Evolutionary conservation across 139 green algal species (phyloP), one percentile per base, ranked within the genome.

Genomic region (Chlamydomonas sphaeroides): DNA sequence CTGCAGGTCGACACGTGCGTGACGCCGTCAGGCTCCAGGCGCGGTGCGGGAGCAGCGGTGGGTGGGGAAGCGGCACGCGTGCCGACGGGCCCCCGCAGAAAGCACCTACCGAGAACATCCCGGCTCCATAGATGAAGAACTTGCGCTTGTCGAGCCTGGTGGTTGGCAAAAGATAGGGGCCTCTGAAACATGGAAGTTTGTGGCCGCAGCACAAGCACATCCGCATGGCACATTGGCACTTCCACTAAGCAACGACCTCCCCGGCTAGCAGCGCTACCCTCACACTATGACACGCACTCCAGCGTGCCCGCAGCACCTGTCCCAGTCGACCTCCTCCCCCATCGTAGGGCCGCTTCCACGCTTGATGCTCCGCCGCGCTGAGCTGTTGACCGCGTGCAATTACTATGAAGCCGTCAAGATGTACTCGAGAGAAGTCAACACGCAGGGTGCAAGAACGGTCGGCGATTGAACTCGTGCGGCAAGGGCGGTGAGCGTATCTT

Each of bases 61-160:
- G n/a, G n/a, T n/a, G n/a, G n/a, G n/a, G 39, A 38, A 32, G 3
- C 39, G 59, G 28, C n/a, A 51, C 7, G 3, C 26, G 4, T 42
- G 18, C 45, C 20, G 1, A 56, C 25, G 30, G n/a, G n/a, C n/a
- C n/a, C 39, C n/a, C 42, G 26, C 42, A 33, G 33, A 51, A 20
- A 30, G 32, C 42, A 49, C 87, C 41, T 39, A 94, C 90, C 28
- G 83, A 90, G 84, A 98, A 98, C 56, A 98, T 63, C 2, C 89
- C 94, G 10, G 92, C 83, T 0, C 96, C 96, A 25, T 95, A 77
- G 1, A 95, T 68, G 59, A 99, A 97, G 68, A 99, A 98, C 57
- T 96, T 97, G 5, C 35, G 65, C 82, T 99, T 99, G 88, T 98
- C 94, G 26, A 99, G 84, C 80, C 92, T 96, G 89, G 56, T n/a